Evolutionary conservation across 768 basidiomycete genomes (phyloP).

Genomic region (Coprinopsis strossmayeri): DNA sequence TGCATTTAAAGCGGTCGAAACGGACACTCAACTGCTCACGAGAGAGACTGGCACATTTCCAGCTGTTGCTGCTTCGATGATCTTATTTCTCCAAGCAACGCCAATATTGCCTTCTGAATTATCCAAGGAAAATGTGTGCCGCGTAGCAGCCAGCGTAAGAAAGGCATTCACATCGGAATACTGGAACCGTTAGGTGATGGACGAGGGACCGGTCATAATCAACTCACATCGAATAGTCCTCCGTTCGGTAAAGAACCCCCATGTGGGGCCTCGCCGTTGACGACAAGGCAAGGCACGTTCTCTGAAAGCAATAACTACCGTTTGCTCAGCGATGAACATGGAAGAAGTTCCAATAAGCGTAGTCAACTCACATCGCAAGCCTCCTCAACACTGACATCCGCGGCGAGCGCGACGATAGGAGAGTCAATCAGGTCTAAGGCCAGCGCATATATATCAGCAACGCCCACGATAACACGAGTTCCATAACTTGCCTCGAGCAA

Average conservation of each 20-base stretch:
- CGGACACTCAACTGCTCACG: slow-evolving; percentile 58
- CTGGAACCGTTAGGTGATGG: slow-evolving; percentile 26
- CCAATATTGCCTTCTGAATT: slow-evolving; percentile 52
- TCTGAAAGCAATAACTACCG: slow-evolving; percentile 55
- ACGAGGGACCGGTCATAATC: slow-evolving; percentile 7
- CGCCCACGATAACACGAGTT: neutral
- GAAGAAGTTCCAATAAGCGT: slow-evolving; percentile 1
- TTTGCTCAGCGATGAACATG: no score
- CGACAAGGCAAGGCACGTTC: slow-evolving; percentile 58
- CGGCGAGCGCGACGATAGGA: slow-evolving; percentile 57
- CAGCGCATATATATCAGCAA: neutral
- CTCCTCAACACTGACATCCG: slow-evolving; percentile 73
- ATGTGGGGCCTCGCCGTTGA: slow-evolving; percentile 25
- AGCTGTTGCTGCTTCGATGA: slow-evolving; percentile 66
- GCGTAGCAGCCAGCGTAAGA: slow-evolving; percentile 72
- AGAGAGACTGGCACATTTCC: slow-evolving; percentile 70
- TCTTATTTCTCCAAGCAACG: slow-evolving; percentile 58
- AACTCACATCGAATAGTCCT: slow-evolving; percentile 72
- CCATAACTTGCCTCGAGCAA: slow-evolving; percentile 45
- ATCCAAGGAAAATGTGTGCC: slow-evolving; percentile 60
- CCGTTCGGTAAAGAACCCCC: no score
- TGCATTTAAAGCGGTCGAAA: neutral
- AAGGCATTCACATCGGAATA: slow-evolving; percentile 88
- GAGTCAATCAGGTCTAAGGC: slow-evolving; percentile 67
- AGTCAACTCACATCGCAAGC: slow-evolving; percentile 61